A percentile compares a stretch with the other conserved stretches of the same genome.
Conservation (phyloP, 2,329 filamentous ascomycete species). For the Coccinonectria pachysandricola region DNA sequence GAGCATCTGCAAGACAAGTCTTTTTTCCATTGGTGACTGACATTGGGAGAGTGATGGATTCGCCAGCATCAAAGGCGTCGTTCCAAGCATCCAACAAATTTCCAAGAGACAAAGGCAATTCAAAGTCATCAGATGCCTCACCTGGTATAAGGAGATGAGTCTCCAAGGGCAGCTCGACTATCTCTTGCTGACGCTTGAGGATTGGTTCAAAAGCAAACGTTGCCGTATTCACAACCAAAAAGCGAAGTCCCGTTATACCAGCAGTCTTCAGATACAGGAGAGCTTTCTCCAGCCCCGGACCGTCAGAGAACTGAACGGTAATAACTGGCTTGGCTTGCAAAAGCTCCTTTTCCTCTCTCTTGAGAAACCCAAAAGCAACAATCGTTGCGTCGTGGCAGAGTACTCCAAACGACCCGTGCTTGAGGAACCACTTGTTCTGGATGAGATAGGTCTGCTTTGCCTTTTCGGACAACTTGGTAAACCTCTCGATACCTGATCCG, state of each 20-base stretch:
- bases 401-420: constrained; percentile 51
- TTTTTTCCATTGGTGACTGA: background rate
- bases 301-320: constrained; percentile 40
- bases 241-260: constrained; percentile 21
- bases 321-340: constrained; percentile 33
- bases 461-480: constrained; percentile 20
- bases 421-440: constrained; percentile 40
- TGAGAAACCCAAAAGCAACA: constrained; percentile 49
- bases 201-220: constrained; percentile 62
- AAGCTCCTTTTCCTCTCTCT: constrained; percentile 40
- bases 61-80: background rate
- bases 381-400: constrained; percentile 41
- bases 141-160: constrained; percentile 35
- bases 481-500: constrained; percentile 33
- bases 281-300: constrained; percentile 32
- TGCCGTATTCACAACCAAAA: constrained; percentile 53
- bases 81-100: background rate
- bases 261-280: constrained; percentile 32
- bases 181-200: constrained; percentile 46
- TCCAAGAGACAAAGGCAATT: constrained; percentile 4
- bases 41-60: too few relatives aligned
- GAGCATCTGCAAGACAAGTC: constrained; percentile 26
- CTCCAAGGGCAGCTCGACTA: constrained; percentile 44
- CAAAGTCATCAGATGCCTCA: constrained; percentile 3
- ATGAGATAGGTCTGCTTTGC: constrained; percentile 35